These are phyloP conservation scores for Uncinocarpus reesii DNA, from an alignment of 2,329 filamentous ascomycete genomes.

Conservation along the genomic window DNA sequence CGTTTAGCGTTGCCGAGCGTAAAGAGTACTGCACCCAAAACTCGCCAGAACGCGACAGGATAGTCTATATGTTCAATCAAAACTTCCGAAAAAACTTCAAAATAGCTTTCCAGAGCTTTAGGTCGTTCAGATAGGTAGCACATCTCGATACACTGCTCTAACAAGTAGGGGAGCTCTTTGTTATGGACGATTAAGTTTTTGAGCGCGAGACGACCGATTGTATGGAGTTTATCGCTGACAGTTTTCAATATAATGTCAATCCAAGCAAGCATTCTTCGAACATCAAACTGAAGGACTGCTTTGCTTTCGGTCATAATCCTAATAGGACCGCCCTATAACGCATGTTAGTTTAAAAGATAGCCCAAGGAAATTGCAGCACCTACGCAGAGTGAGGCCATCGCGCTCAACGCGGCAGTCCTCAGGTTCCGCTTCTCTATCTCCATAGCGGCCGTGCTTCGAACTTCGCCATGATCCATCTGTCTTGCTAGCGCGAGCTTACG, in stretches of 20 bases:
- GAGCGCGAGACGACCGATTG: constrained; percentile 76
- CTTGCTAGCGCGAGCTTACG: constrained; percentile 72
- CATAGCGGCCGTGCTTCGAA: constrained; percentile 72
- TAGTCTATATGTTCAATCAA: constrained; percentile 75
- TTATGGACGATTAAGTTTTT: constrained; percentile 88
- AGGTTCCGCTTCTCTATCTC: constrained; percentile 95
- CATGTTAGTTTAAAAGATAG: constrained; percentile 12
- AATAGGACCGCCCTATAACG: constrained; percentile 52
- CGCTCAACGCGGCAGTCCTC: constrained; percentile 77
- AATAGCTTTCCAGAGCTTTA: constrained; percentile 89
- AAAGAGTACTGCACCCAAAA: constrained; percentile 78
- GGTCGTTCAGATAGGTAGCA: constrained; percentile 74
- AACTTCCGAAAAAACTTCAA: constrained; percentile 81
- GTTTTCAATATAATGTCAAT: constrained; percentile 91
- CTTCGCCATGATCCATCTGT: constrained; percentile 60
- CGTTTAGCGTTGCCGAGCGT: constrained; percentile 87
- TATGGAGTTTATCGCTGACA: constrained; percentile 80
- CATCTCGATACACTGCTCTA: constrained; percentile 82
- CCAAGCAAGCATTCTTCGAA: constrained; percentile 87
- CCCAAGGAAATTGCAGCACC: constrained; percentile 29
- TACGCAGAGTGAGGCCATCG: constrained; percentile 88
- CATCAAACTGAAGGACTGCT: constrained; percentile 79
- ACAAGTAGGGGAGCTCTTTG: constrained; percentile 68
- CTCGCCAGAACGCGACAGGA: constrained; percentile 77
- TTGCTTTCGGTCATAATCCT: constrained; percentile 81